These are phyloP conservation scores for Castanopsis chinensis DNA, from an alignment of 306 rosid species.

Conservation along the genomic window DNA sequence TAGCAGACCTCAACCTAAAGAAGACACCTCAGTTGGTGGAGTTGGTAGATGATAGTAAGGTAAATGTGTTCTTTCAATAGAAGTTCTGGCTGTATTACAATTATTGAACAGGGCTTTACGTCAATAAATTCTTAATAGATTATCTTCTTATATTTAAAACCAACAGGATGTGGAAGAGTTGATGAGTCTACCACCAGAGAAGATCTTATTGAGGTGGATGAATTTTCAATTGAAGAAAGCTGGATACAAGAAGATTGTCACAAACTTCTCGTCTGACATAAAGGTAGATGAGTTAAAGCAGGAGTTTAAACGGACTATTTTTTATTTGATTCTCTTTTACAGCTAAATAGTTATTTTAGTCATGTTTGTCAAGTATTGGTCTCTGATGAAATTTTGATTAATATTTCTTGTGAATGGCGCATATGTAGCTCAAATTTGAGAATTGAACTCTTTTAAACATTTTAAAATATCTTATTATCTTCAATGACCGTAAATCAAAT, in stretches of 20 bases:
- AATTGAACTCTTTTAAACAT: neutral
- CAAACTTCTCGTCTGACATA: slow-evolving; percentile 92
- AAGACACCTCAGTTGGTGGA: slow-evolving; percentile 96
- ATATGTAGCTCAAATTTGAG: neutral
- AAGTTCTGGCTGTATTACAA: neutral
- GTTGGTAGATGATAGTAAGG: slow-evolving; percentile 88
- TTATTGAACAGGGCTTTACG: neutral
- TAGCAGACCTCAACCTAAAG: slow-evolving; percentile 93
- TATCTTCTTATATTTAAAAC: slow-evolving; percentile 27
- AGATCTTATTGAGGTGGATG: slow-evolving; percentile 94
- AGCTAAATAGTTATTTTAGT: neutral
- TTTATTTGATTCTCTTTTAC: too few relatives aligned
- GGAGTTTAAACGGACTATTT: neutral
- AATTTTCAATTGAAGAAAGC: slow-evolving; percentile 90
- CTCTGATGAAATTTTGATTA: neutral
- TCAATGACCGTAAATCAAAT: neutral
- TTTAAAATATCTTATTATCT: neutral
- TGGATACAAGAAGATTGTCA: slow-evolving; percentile 65
- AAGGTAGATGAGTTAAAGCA: slow-evolving; percentile 52
- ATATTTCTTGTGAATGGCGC: neutral
- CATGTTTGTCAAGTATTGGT: neutral
- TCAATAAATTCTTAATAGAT: neutral
- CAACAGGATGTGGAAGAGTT: slow-evolving; percentile 94
- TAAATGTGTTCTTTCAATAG: slow-evolving; percentile 28
- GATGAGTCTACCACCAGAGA: slow-evolving; percentile 95